Base-by-base conservation (phyloP, 495 filamentous ascomycete genomes). In the Ascobolus immersus region DNA sequence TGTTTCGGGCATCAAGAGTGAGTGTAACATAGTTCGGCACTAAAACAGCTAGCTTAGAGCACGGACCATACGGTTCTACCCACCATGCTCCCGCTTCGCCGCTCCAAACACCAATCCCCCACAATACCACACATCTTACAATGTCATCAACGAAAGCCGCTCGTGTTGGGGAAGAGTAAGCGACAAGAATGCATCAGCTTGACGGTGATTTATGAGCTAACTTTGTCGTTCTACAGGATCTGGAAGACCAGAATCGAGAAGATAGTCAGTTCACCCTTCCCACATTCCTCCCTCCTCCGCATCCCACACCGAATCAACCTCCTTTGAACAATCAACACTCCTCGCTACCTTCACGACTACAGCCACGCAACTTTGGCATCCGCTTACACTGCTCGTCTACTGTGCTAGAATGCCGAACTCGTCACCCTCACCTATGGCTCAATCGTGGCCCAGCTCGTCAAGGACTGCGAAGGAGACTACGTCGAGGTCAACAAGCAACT, bases 361-460 rank as follows among this genome's bases (percentile, higher is more conserved):
- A 22, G 11, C 12, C 10, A 6, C 18, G 22, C 14, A 7, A 2
- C 35, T 8, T 2, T 18, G 14, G 15, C 21, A 25, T 23, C 17
- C 15, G 19, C 17, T 29, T 31, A 13, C 28, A 18, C 27, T 21
- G 12, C 32, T 33, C 18, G 32, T 30, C 3, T n/a, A 15, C 24
- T n/a, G 15, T 28, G 19, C 24, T 32, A 70, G 65, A 72, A 91
- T 55, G 78, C 86, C 31, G 86, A 96, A 55, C 64, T 96, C 41
- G 86, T 96, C 14, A 91, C 84, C 37, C 64, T 96, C 47, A 96
- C 86, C 25, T 96, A 96, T 50, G 86, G 86, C 39, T 93, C 89
- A 10, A 91, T 96, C 44, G 86, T 96, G 35, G 74, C 79, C 24
- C 86, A 94, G 53, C 63, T 96, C 34, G 92, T 81, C 57, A 81